Conservation (phyloP, 495 filamentous ascomycete species). For the Filosporella fistucella region DNA sequence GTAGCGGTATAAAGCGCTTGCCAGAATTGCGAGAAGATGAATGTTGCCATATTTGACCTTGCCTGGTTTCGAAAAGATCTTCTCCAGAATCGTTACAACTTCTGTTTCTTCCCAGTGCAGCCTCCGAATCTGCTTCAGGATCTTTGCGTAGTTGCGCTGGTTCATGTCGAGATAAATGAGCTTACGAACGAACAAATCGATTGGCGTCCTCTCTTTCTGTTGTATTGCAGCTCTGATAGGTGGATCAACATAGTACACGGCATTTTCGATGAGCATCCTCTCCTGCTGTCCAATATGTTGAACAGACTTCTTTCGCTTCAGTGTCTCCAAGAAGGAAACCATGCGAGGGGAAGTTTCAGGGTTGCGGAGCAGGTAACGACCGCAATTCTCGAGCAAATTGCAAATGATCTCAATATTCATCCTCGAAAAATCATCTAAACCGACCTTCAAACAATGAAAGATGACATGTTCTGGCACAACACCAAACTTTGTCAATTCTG, state of each 20-base stretch:
- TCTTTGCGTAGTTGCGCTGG: slow-evolving; percentile 88
- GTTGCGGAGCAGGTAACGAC: slow-evolving; percentile 88
- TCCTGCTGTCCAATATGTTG: slow-evolving; percentile 95
- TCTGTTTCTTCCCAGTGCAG: slow-evolving; percentile 96
- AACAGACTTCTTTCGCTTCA: slow-evolving; percentile 92
- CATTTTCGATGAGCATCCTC: slow-evolving; percentile 97
- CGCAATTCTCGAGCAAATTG: slow-evolving; percentile 95
- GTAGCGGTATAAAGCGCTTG: slow-evolving; percentile 82
- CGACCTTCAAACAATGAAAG: slow-evolving; percentile 97
- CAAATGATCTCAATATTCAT: slow-evolving; percentile 99
- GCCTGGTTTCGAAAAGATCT: slow-evolving; percentile 90
- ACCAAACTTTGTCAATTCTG: slow-evolving; percentile 96
- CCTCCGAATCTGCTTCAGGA: slow-evolving; percentile 87
- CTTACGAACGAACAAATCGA: slow-evolving; percentile 88
- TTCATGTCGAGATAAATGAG: slow-evolving; percentile 90
- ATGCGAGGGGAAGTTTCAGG: slow-evolving; percentile 91
- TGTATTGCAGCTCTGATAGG: slow-evolving; percentile 89
- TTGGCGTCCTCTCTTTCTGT: slow-evolving; percentile 91
- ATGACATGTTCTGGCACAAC: slow-evolving; percentile 98
- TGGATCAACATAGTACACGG: slow-evolving; percentile 96
- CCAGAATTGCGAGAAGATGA: slow-evolving; percentile 88
- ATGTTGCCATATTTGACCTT: slow-evolving; percentile 98
- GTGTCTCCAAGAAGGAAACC: slow-evolving; percentile 87
- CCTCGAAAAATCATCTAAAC: slow-evolving; percentile 93
- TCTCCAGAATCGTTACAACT: slow-evolving; percentile 78